Evolutionary conservation across 2,329 filamentous ascomycete species (phyloP).

Genomic region (Lachnellula willkommii): DNA sequence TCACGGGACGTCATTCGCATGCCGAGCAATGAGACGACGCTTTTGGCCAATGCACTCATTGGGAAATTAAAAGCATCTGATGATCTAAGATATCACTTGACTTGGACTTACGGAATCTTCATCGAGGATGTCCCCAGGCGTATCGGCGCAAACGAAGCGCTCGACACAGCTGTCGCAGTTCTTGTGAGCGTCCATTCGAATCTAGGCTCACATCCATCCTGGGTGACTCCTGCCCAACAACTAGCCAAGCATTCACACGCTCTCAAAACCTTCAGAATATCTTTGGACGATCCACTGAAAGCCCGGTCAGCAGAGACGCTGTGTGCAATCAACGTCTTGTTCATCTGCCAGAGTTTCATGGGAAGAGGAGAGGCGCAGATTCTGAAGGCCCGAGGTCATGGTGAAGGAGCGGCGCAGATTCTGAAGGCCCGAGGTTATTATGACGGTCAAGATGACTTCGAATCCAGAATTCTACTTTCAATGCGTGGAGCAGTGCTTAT

Average conservation of each 20-base stretch:
- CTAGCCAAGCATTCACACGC: neutral
- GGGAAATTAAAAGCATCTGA: neutral
- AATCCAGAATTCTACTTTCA: slow-evolving; percentile 31
- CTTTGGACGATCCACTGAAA: slow-evolving; percentile 30
- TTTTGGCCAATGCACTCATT: neutral
- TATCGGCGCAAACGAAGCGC: neutral
- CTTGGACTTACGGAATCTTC: neutral
- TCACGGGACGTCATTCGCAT: neutral
- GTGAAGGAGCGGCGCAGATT: slow-evolving; percentile 24
- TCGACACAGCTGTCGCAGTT: slow-evolving; percentile 1
- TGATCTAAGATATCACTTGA: slow-evolving; percentile 1
- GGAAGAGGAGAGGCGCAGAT: neutral
- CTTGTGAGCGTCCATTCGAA: neutral
- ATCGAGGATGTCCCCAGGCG: slow-evolving; percentile 1
- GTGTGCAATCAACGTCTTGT: slow-evolving; percentile 34
- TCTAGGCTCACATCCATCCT: neutral
- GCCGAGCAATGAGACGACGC: neutral
- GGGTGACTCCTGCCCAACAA: neutral
- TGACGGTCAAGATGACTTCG: slow-evolving; percentile 32
- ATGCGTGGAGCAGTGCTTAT: slow-evolving; percentile 35
- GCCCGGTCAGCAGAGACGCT: slow-evolving; percentile 33
- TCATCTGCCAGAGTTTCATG: slow-evolving; percentile 26
- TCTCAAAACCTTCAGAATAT: slow-evolving; percentile 11
- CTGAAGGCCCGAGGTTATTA: slow-evolving; percentile 31
- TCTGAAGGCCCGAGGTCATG: slow-evolving; percentile 8